phyloP scores from a whole-genome alignment of 345 rosid species.

The Gossypioides kirkii region DNA sequence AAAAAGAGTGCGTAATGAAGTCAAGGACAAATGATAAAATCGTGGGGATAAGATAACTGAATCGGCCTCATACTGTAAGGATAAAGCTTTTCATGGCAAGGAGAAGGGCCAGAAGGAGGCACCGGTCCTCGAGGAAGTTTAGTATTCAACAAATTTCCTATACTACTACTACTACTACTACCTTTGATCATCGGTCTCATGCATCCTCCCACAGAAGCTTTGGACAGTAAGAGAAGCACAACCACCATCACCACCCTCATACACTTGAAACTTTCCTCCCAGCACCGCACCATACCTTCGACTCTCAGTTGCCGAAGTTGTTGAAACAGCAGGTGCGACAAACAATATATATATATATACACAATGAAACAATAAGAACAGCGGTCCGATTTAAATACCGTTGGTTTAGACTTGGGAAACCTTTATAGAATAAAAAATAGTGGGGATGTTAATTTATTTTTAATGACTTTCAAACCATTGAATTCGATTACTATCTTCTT shows the following conservation, averaged over 20 bases:
- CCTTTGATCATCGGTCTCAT: conserved; percentile 10
- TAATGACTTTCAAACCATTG: neutral
- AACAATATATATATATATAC: neutral
- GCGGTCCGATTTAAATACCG: neutral
- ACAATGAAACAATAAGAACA: neutral
- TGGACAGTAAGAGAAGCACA: neutral
- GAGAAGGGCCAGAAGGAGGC: conserved; percentile 64
- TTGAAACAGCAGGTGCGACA: neutral
- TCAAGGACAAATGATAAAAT: conserved; percentile 5
- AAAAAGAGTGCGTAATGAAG: neutral
- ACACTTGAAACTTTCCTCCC: neutral
- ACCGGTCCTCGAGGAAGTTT: conserved; percentile 50
- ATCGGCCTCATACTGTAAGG: conserved; percentile 13
- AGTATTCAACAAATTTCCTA: conserved; percentile 14
- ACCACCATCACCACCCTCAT: neutral
- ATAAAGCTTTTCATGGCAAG: conserved; percentile 39
- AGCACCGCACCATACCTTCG: neutral
- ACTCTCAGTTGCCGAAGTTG: neutral
- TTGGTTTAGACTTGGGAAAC: neutral
- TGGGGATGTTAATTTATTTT: neutral
- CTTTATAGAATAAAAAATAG: neutral
- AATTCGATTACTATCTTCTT: neutral
- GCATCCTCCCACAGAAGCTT: conserved; percentile 22
- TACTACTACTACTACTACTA: neutral
- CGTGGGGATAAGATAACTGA: conserved; percentile 13